Percentiles rank a stretch among this genome's conserved stretches.
phyloP scores from a whole-genome alignment of 1,139 yeast species.

The Suhomyces kunorum region DNA sequence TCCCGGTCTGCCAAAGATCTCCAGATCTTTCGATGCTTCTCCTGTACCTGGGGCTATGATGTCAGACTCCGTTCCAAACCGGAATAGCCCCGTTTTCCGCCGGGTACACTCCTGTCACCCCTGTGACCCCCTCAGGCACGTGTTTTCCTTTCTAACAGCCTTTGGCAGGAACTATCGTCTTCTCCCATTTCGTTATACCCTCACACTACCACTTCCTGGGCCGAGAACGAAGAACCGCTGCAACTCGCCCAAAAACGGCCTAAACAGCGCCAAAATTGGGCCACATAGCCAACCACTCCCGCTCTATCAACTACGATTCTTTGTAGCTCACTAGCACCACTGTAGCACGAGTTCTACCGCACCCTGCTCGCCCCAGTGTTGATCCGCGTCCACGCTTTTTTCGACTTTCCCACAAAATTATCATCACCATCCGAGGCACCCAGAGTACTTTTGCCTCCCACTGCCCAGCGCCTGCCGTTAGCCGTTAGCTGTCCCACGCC shows the following conservation, averaged over 20 bases:
- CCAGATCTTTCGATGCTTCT: too few relatives aligned
- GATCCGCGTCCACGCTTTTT: conserved; percentile 6
- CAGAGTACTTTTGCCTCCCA: not conserved
- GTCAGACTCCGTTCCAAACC: too few relatives aligned
- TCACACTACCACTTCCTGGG: not conserved
- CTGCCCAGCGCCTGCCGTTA: not conserved
- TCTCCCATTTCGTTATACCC: not conserved
- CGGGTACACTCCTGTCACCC: too few relatives aligned
- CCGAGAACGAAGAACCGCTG: not conserved
- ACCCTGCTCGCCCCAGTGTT: not conserved
- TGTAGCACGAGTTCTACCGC: too few relatives aligned
- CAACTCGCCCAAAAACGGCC: not conserved
- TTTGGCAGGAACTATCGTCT: not conserved
- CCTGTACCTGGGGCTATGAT: too few relatives aligned
- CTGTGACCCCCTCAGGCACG: too few relatives aligned
- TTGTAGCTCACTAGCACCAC: too few relatives aligned
- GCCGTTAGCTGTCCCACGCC: not conserved
- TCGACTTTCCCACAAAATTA: conserved; percentile 4
- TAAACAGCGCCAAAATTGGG: not conserved
- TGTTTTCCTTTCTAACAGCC: too few relatives aligned
- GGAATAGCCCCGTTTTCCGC: too few relatives aligned
- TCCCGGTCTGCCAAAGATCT: too few relatives aligned
- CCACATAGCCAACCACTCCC: too few relatives aligned
- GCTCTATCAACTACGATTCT: not conserved
- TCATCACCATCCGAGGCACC: conserved; percentile 1